phyloP scores from a whole-genome alignment of 352 stramenopile genomes.

The Thraustochytrium sp. region DNA sequence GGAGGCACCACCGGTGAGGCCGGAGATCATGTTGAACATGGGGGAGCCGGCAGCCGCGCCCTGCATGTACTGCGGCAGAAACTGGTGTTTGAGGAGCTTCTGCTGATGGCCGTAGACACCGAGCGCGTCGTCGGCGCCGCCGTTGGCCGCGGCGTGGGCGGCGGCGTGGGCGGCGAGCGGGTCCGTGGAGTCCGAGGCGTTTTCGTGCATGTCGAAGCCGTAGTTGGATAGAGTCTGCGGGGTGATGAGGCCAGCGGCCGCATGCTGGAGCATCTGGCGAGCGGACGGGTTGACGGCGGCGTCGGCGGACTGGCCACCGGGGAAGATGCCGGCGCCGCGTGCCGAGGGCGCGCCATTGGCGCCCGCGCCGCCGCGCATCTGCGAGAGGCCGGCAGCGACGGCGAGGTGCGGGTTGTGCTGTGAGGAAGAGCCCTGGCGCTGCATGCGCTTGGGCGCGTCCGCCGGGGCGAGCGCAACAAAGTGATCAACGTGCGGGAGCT shows the following conservation, averaged over 20 bases:
- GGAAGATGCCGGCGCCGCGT: background rate
- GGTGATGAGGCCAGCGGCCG: background rate
- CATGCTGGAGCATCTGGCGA: background rate
- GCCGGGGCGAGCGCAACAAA: background rate
- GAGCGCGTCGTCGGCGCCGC: background rate
- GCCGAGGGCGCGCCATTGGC: too few relatives aligned
- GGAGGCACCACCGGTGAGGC: background rate
- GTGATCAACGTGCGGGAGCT: slow-evolving; percentile 11
- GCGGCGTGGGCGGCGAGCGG: background rate
- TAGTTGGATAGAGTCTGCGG: background rate
- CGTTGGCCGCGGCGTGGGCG: background rate
- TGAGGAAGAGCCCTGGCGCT: too few relatives aligned
- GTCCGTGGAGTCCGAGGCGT: background rate
- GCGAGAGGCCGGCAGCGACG: too few relatives aligned
- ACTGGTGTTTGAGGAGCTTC: background rate
- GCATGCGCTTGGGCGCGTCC: slow-evolving; percentile 20
- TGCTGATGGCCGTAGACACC: slow-evolving; percentile 9
- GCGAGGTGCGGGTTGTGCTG: too few relatives aligned
- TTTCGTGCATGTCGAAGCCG: slow-evolving; percentile 2
- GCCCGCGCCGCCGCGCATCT: too few relatives aligned
- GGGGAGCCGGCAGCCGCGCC: background rate
- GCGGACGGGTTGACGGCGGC: background rate
- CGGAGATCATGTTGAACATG: slow-evolving; percentile 10
- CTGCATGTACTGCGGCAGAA: background rate
- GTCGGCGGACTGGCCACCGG: background rate